phyloP scores from a whole-genome alignment of 345 rosid genomes.

The Lenwebbia sp. region DNA sequence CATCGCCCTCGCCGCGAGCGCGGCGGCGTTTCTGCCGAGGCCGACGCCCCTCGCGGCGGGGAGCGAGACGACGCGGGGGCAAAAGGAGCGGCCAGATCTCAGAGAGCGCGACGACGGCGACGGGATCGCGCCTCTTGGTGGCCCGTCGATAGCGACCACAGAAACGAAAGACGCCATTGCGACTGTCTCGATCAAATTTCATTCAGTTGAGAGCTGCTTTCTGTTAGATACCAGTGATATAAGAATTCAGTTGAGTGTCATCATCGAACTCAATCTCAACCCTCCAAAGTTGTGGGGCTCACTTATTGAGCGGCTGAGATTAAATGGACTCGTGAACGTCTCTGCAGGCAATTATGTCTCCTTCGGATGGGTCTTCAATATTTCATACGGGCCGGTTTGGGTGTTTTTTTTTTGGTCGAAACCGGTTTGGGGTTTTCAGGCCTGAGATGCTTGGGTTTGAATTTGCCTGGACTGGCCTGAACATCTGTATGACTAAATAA shows the following conservation, averaged over 20 bases:
- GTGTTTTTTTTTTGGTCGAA: not conserved
- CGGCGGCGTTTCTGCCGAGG: not conserved
- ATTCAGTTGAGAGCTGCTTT: not conserved
- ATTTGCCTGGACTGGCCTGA: not conserved
- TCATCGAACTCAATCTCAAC: not conserved
- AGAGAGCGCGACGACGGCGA: not conserved
- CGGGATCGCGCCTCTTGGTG: not conserved
- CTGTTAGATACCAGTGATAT: not conserved
- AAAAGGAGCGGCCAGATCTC: slow-evolving; percentile 38
- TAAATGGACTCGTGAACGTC: not conserved
- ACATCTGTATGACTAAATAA: not conserved
- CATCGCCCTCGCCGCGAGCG: not conserved
- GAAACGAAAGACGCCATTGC: not conserved
- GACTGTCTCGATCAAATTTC: not conserved
- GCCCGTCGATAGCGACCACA: not conserved
- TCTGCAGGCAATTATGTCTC: not conserved
- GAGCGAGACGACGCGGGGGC: slow-evolving; percentile 8
- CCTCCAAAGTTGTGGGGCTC: not conserved
- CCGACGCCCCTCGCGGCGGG: not conserved
- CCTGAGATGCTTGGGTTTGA: not conserved
- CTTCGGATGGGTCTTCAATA: not conserved
- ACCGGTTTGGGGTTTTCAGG: not conserved
- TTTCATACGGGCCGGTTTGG: not conserved
- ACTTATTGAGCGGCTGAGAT: not conserved
- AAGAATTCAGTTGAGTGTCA: too few relatives aligned